Percentiles rank a stretch among this genome's conserved stretches.
phyloP scores from a whole-genome alignment of 345 rosid genomes.

The Tarenaya hassleriana region DNA sequence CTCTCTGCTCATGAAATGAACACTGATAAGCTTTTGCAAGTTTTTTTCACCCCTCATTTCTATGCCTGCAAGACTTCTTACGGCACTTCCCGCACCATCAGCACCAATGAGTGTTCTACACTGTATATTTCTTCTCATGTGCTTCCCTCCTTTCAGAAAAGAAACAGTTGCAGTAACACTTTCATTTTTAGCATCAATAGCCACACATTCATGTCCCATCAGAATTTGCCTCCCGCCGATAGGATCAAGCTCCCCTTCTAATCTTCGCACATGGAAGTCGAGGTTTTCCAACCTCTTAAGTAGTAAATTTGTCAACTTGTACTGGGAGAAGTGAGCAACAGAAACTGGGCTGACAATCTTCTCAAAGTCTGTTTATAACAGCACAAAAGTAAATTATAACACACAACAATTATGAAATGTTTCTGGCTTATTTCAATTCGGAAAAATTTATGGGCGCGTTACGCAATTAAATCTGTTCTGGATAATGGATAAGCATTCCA shows the following conservation, averaged over 20 bases:
- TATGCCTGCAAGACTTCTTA: slow-evolving; percentile 59
- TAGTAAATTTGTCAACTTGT: slow-evolving; percentile 56
- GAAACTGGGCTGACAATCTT: slow-evolving; percentile 74
- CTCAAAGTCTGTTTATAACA: slow-evolving; percentile 58
- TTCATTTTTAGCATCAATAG: slow-evolving; percentile 42
- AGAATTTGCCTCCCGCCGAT: slow-evolving; percentile 43
- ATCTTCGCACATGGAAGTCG: slow-evolving; percentile 33
- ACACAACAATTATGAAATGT: background rate
- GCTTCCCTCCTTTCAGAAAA: slow-evolving; percentile 42
- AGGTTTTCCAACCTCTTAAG: slow-evolving; percentile 62
- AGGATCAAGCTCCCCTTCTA: slow-evolving; percentile 30
- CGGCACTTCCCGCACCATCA: slow-evolving; percentile 86
- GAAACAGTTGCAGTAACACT: slow-evolving; percentile 53
- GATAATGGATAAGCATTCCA: too few species aligned
- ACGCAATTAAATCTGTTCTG: background rate
- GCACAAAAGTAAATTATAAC: background rate
- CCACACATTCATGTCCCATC: slow-evolving; percentile 79
- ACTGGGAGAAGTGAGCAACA: slow-evolving; percentile 91
- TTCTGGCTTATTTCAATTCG: background rate
- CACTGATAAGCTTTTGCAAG: slow-evolving; percentile 82
- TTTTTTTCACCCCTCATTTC: slow-evolving; percentile 67
- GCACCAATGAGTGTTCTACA: slow-evolving; percentile 70
- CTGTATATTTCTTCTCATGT: slow-evolving; percentile 38
- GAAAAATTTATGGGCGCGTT: background rate
- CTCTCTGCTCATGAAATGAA: slow-evolving; percentile 77